Evolutionary conservation across 208 protist genomes (phyloP).

Genomic region (Leishmania tropica): DNA sequence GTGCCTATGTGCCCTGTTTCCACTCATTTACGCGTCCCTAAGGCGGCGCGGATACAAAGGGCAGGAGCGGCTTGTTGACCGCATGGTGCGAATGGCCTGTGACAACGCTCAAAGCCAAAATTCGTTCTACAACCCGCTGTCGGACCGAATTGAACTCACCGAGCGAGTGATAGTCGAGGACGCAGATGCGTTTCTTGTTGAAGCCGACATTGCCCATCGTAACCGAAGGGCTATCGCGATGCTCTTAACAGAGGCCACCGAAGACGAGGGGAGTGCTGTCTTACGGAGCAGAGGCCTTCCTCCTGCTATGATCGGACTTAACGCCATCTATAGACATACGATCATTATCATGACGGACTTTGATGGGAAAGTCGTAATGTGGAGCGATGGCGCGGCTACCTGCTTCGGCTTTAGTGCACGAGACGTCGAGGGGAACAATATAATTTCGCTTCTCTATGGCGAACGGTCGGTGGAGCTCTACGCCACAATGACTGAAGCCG

Average conservation of each 20-base stretch:
- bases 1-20: conserved; percentile 23
- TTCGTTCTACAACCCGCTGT: conserved; percentile 22
- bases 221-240: conserved; percentile 35
- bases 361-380: conserved; percentile 56
- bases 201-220: conserved; percentile 27
- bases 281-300: conserved; percentile 40
- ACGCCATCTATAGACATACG: conserved; percentile 43
- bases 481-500: conserved; percentile 54
- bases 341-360: conserved; percentile 56
- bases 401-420: conserved; percentile 52
- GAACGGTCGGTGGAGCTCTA: conserved; percentile 65
- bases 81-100: conserved; percentile 7
- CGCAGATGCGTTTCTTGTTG: conserved; percentile 28
- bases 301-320: conserved; percentile 36
- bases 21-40: conserved; percentile 21
- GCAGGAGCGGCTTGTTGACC: conserved; percentile 10
- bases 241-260: conserved; percentile 47
- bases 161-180: conserved; percentile 12
- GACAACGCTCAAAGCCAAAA: background rate
- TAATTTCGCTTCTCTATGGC: conserved; percentile 62
- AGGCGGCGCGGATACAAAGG: background rate
- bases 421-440: conserved; percentile 62
- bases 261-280: conserved; percentile 49
- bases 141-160: conserved; percentile 3
- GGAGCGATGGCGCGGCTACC: conserved; percentile 53